Evolutionary conservation across 2,329 filamentous ascomycete genomes (phyloP), one percentile per base, ranked within the genome.

Genomic region (Epichloe uncinata): DNA sequence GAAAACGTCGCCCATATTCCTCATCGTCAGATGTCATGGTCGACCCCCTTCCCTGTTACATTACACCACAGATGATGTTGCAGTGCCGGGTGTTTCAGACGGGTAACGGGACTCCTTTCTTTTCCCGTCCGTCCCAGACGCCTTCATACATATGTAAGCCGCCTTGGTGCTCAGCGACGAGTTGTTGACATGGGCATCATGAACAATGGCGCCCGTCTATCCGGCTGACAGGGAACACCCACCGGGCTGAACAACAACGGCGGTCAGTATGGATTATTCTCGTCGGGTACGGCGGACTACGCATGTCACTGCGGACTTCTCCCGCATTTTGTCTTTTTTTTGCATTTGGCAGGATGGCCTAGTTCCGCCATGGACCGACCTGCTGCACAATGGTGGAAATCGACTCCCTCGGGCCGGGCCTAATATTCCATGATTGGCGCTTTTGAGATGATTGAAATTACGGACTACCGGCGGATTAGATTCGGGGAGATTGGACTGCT

Each of bases 301-400:
- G 26, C 26, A 3, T 30, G 26, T 30, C 26, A 30, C 26, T 30
- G 6, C 22, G 22, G 22, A 22, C 22, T 6, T 9, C 5, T 26
- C 22, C 7, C 2, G 22, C 11, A n/a, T 40, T 30, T 16, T 20
- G 13, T 20, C 2, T 40, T 34, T 47, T 47, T 36, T 13, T 16
- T 16, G 30, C 30, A 45, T 34, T 35, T 26, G 38, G 38, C n/a
- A 41, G 9, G 1, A 41, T 41, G n/a, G 8, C 16, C 16, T 11
- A 18, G 38, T 13, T n/a, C 11, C 4, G 38, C 15, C 38, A 5
- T 20, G 38, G 7, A 22, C 5, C 16, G 16, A 16, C 16, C 16
- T 41, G 9, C 45, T 49, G 47, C 47, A 44, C 16, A 15, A 22
- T 11, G 6, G 41, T 49, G 47, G 47, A 49, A 44, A 44, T 49